These are phyloP conservation scores for Clonostachys solani DNA, from an alignment of 2,329 filamentous ascomycete species.

Conservation along the genomic window DNA sequence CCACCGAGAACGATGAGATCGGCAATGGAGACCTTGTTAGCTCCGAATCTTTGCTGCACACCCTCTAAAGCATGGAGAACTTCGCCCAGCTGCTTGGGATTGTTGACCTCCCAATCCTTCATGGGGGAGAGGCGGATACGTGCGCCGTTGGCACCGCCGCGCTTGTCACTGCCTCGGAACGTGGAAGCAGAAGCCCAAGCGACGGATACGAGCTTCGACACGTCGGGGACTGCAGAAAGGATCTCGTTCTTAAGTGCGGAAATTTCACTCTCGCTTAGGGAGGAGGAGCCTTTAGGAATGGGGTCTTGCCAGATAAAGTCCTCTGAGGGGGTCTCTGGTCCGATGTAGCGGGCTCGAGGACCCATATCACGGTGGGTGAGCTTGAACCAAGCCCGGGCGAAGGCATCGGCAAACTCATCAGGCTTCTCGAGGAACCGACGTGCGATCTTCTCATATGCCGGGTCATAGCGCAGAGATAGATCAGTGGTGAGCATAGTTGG, in stretches of 20 bases:
- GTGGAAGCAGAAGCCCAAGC: conserved; percentile 69
- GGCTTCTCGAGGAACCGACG: conserved; percentile 66
- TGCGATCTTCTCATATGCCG: conserved; percentile 71
- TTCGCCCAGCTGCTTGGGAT: conserved; percentile 60
- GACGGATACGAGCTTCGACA: conserved; percentile 57
- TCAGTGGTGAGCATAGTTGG: conserved; percentile 76
- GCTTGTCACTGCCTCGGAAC: conserved; percentile 75
- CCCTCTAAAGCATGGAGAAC: conserved; percentile 58
- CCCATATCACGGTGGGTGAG: conserved; percentile 77
- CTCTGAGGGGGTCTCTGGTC: conserved; percentile 72
- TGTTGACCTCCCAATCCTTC: conserved; percentile 71
- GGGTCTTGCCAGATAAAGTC: conserved; percentile 73
- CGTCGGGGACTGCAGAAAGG: conserved; percentile 3
- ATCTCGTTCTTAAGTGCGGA: conserved; percentile 18
- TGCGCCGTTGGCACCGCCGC: conserved; percentile 75
- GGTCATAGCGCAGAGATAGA: conserved; percentile 67
- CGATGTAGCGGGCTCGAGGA: conserved; percentile 65
- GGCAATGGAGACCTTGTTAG: conserved; percentile 73
- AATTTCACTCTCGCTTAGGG: conserved; percentile 60
- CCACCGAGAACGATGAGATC: conserved; percentile 77
- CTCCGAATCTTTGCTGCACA: conserved; percentile 62
- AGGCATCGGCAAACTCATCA: conserved; percentile 64
- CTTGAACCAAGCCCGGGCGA: conserved; percentile 78
- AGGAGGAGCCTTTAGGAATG: conserved; percentile 54
- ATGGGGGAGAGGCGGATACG: conserved; percentile 72